Conservation (phyloP, 2,329 filamentous ascomycete species). For the Dothideomycetes sp. region DNA sequence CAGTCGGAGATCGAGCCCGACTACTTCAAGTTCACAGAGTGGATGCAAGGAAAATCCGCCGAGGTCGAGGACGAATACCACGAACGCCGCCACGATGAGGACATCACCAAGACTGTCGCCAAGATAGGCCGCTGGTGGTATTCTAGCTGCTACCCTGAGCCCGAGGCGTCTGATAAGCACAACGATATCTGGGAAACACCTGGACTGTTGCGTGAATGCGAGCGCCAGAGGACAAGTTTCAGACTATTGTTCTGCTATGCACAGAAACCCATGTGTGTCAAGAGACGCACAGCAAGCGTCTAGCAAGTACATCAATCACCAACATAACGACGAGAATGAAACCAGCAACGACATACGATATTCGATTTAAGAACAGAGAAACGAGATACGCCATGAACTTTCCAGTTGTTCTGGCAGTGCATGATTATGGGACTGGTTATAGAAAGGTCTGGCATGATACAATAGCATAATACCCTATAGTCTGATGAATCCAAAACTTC, state of each 20-base stretch:
- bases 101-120: constrained; percentile 85
- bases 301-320: constrained; percentile 20
- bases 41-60: not conserved
- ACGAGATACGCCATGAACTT: constrained; percentile 4
- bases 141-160: constrained; percentile 75
- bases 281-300: constrained; percentile 41
- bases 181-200: constrained; percentile 71
- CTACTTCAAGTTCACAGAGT: constrained; percentile 2
- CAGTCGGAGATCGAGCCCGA: constrained; percentile 1
- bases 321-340: not conserved
- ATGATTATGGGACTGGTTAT: too few relatives aligned
- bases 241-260: constrained; percentile 88
- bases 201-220: constrained; percentile 70
- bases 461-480: too few relatives aligned
- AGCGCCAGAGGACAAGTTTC: constrained; percentile 76
- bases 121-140: constrained; percentile 97
- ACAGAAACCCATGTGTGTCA: constrained; percentile 55
- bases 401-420: too few relatives aligned
- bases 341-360: too few relatives aligned
- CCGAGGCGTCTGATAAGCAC: too few relatives aligned
- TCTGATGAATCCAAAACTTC: too few relatives aligned
- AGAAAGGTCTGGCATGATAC: too few relatives aligned
- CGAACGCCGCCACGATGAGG: constrained; percentile 52
- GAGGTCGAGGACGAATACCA: constrained; percentile 4
- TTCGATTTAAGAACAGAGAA: not conserved